Base-by-base conservation (phyloP, 345 rosid genomes). In the Syzygium oleosum region DNA sequence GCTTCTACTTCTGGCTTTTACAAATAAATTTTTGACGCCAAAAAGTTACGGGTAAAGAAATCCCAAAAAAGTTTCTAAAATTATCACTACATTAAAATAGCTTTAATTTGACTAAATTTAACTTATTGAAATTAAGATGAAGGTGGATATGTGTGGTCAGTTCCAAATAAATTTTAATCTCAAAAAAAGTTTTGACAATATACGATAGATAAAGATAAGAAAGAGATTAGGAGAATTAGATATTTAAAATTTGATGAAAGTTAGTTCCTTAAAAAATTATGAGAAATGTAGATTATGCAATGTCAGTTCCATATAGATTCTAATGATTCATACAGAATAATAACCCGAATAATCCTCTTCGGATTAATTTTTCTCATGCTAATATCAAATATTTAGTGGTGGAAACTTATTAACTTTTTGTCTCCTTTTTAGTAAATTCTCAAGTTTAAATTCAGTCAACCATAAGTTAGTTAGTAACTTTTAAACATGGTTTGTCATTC, bases 381-480 rank as follows among this genome's bases (percentile, higher is more conserved):
- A 0, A 31, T 65, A 29, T 29, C 21, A 16, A 31, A 29, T 65
- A 11, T 29, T 65, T 7, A 7, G 4, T 34, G 0, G 0, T 1
- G 12, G 0, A 29, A 9, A 21, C 22, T 65, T 31, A 29, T 29
- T 15, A 1, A 29, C 12, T 34, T 65, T 31, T 7, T 65, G 2
- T 15, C 41, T 2, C 22, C 78, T 15, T 65, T 65, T 65, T 2
- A 29, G 12, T 65, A 31, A 1, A 65, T 19, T 29, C 78, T 19
- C 78, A 29, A 54, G 23, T 22, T 19, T 19, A 54, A 17, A 51
- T 17, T 19, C 19, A 19, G 9, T 54, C 56, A 3, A 54, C 23
- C 23, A 19, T 54, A 3, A 54, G 56, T 4, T 3, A 65, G 0
- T 13, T 61, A 13, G 10, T 15, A 29, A 65, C 78, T 65, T 31